Evolutionary conservation across 345 rosid genomes (phyloP).

Genomic region (Citrus maxima): DNA sequence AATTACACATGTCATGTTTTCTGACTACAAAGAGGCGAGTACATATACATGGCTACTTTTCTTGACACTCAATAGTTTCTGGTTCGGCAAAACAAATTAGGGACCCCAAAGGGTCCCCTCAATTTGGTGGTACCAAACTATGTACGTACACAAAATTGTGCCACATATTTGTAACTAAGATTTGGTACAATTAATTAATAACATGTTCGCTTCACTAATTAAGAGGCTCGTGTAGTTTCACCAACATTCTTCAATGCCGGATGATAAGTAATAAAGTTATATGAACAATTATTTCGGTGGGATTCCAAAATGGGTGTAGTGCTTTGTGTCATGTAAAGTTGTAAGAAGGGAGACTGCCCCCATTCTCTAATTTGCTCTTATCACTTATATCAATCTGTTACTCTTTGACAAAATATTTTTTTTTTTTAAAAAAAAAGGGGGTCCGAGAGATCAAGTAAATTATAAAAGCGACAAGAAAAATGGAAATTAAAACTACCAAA

Average conservation of each 20-base stretch:
- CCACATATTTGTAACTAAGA: not conserved
- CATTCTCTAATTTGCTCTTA: not conserved
- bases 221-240: not conserved
- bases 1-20: constrained; percentile 2
- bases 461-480: too few species aligned
- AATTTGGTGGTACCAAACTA: not conserved
- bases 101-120: not conserved
- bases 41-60: not conserved
- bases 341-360: not conserved
- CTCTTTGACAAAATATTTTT: not conserved
- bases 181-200: too few species aligned
- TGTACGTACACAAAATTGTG: not conserved
- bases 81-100: not conserved
- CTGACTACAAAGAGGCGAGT: too few species aligned
- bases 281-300: not conserved
- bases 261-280: not conserved
- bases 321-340: not conserved
- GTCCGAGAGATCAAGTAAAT: too few species aligned
- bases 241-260: not conserved
- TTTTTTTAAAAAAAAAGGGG: too few species aligned
- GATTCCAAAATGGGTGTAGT: not conserved
- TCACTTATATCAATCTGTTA: too few species aligned
- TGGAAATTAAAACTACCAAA: not conserved
- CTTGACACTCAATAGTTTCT: too few species aligned
- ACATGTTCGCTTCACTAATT: too few species aligned